Conservation (phyloP, 2,329 filamentous ascomycete species). For the Scedosporium boydii region DNA sequence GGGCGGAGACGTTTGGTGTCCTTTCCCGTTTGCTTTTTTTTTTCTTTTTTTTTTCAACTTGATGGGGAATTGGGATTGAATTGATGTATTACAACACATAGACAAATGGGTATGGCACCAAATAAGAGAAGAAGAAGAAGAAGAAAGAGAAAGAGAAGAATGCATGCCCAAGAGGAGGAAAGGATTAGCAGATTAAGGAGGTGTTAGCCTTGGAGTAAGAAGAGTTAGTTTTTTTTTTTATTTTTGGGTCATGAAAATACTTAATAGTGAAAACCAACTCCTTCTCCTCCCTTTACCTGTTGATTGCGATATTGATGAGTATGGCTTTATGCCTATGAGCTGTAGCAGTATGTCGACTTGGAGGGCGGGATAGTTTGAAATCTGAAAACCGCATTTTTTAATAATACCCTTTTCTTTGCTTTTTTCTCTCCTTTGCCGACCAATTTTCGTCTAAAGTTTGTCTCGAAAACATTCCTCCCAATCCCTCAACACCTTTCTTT, state of each 20-base stretch:
- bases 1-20: conserved; percentile 13
- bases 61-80: neutral
- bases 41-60: neutral
- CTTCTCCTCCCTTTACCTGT: too few relatives aligned
- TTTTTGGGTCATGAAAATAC: too few relatives aligned
- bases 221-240: too few relatives aligned
- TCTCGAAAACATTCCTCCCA: neutral
- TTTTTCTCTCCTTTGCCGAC: neutral
- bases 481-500: neutral
- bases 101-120: neutral
- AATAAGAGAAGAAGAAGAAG: neutral
- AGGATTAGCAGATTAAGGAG: too few relatives aligned
- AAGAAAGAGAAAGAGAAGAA: neutral
- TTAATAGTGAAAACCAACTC: too few relatives aligned
- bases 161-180: neutral
- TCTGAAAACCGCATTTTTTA: too few relatives aligned
- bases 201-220: too few relatives aligned
- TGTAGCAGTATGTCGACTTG: too few relatives aligned
- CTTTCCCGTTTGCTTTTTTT: conserved; percentile 17
- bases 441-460: neutral
- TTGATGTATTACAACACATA: neutral
- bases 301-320: too few relatives aligned
- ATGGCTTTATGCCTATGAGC: too few relatives aligned
- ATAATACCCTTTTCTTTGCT: too few relatives aligned
- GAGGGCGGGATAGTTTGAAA: too few relatives aligned